Evolutionary conservation across 768 basidiomycete species (phyloP), one percentile per base, ranked within the genome.

Genomic region (Gloeostereum incarnatum): DNA sequence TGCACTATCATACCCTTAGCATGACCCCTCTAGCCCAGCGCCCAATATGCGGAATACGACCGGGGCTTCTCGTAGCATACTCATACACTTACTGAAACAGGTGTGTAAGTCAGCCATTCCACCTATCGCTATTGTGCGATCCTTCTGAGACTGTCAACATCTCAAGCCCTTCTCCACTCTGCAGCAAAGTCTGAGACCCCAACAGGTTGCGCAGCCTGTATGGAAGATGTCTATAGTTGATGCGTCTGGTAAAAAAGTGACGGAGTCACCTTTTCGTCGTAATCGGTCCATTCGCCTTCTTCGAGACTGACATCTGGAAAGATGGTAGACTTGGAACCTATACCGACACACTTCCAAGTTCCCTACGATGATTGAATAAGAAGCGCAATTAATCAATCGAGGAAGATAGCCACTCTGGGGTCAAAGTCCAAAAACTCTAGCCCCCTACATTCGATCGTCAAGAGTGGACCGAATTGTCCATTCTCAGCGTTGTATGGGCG

Each of bases 391-490:
- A 21, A 31, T 23, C n/a, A 9, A 25, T 39, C 27, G 22, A 19
- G 16, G 11, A 14, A 24, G 30, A 23, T 18, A 49, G 68, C 36
- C 51, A 86, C 88, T 49, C 61, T 61, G 5, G 83, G 83, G 54
- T 89, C 77, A 54, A 93, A 93, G 4, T 59, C 75, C 5, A 65
- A 66, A 44, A 93, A 85, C 53, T 94, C 90, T 13, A 93, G 69
- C 4, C 90, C 91, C 18, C 90, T 72, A 52, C 90, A 94, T 48
- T 94, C 90, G 27, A 94, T 62, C 3, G 69, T 68, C 5, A 90
- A 58, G 20, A 93, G 60, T 3, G 80, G 75, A 1, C 69, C 70
- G 34, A 80, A 78, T 33, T 75, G 66, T 6, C 66, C 77, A 39
- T 76, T 73, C 43, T 82, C 79, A 17, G 67, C 63, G 1, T 58